Base-by-base conservation (phyloP, 192 early-diverging fungal genomes). In the Fimicolochytrium jonesii region DNA sequence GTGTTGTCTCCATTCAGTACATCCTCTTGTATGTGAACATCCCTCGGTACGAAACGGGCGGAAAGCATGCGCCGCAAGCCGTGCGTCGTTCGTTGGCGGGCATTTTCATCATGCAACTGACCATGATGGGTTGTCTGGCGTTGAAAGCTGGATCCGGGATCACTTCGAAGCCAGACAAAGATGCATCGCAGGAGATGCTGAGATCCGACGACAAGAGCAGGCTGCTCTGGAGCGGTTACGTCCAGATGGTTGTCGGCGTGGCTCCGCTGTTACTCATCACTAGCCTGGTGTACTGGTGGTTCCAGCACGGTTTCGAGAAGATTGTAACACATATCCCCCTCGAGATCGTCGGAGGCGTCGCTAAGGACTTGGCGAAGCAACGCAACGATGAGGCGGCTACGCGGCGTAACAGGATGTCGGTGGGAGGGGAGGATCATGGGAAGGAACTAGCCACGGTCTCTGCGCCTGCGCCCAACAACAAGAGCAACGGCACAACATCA, bases 71-170 rank as follows among this genome's bases (percentile, higher is more conserved):
- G 2, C 71, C 79, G 7, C 68, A 79, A 66, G 69, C 62, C 15
- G 72, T 79, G n/a, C 49, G 69, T n/a, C 61, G 80, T 7, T 82
- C 77, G 28, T 34, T 82, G 26, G 33, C 39, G 6, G 80, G 80
- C 28, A 46, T 82, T 4, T 36, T 69, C 10, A 76, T 82, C 34
- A 79, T 82, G 65, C 80, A 82, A 46, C 23, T 81, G 13, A 70
- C 73, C 9, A 75, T 82, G 72, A 77, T 80, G 68, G 79, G 76
- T 43, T 69, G 77, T 13, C 61, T 82, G 53, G 75, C 79, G 0
- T 41, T 81, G 29, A 82, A 77, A 31, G 64, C 64, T 39, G 56
- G 56, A 11, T 36, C 56, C 2, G 56, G 41, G 15, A 45, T 67
- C 45, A 44, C 44, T n/a, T 31, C 43, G 0, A 26, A n/a, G 5